Conservation (phyloP, 352 stramenopile species). For the Hyaloperonospora brassicae region DNA sequence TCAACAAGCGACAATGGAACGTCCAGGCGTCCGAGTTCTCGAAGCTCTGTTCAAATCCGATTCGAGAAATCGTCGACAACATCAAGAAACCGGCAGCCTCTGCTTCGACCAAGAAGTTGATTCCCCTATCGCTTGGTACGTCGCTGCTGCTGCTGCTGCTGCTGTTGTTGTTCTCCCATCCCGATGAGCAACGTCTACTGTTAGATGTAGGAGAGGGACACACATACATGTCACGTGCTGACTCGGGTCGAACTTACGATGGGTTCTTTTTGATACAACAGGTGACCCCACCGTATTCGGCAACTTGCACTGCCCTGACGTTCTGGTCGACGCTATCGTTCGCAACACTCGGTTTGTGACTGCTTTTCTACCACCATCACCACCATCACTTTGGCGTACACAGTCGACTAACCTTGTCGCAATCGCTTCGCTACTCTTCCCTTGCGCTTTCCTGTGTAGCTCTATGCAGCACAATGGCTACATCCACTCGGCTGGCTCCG, state of each 20-base stretch:
- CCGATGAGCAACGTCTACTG: too few species aligned
- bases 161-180: too few species aligned
- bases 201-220: too few species aligned
- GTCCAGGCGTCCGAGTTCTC: conserved; percentile 63
- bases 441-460: conserved; percentile 16
- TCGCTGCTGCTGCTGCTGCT: not conserved
- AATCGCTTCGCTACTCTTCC: not conserved
- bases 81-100: conserved; percentile 84
- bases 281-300: conserved; percentile 90
- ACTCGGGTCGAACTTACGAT: too few species aligned
- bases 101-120: conserved; percentile 79
- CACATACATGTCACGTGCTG: too few species aligned
- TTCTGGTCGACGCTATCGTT: conserved; percentile 73
- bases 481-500: conserved; percentile 86
- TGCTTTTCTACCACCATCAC: not conserved
- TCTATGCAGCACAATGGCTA: conserved; percentile 89
- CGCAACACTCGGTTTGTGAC: conserved; percentile 45
- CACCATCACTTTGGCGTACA: not conserved
- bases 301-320: conserved; percentile 86
- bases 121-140: conserved; percentile 86
- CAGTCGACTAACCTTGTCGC: too few species aligned
- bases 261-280: conserved; percentile 6
- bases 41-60: conserved; percentile 83
- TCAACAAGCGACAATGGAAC: conserved; percentile 40
- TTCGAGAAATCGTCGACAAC: conserved; percentile 92